A percentile compares a stretch with the other conserved stretches of the same genome.
Conservation (phyloP, 2,329 filamentous ascomycete genomes). For the Teratosphaeria epicoccoides region DNA sequence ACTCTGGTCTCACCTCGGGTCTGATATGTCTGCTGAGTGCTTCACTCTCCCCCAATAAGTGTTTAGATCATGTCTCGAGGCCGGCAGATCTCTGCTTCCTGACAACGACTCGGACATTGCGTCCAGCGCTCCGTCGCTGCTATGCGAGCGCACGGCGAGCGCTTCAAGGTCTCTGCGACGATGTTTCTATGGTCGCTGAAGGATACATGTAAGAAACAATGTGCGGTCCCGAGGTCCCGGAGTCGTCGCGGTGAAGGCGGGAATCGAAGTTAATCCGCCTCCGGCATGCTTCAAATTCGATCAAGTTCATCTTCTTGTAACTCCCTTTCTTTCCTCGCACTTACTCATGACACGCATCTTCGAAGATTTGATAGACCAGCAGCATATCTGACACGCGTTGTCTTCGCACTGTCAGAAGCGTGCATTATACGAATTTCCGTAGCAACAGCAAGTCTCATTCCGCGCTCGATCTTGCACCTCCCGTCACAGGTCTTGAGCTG, state of each 20-base stretch:
- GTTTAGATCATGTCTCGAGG: conserved; percentile 80
- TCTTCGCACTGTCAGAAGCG: not conserved
- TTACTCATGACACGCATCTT: not conserved
- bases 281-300: not conserved
- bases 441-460: conserved; percentile 15
- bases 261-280: not conserved
- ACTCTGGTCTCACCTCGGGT: conserved; percentile 68
- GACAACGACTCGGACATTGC: conserved; percentile 52
- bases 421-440: not conserved
- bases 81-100: conserved; percentile 68
- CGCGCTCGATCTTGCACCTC: conserved; percentile 21
- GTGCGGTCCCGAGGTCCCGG: not conserved
- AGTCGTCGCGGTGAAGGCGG: not conserved
- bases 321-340: not conserved
- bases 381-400: not conserved
- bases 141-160: conserved; percentile 7
- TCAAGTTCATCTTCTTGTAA: too few species aligned
- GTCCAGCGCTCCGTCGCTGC: conserved; percentile 20
- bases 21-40: conserved; percentile 80
- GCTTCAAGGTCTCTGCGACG: not conserved
- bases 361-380: not conserved
- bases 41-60: conserved; percentile 93
- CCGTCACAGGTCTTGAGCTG: conserved; percentile 22
- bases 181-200: not conserved
- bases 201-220: not conserved